Conservation (phyloP, 331 rosid genomes). For the Arachis monticola region DNA sequence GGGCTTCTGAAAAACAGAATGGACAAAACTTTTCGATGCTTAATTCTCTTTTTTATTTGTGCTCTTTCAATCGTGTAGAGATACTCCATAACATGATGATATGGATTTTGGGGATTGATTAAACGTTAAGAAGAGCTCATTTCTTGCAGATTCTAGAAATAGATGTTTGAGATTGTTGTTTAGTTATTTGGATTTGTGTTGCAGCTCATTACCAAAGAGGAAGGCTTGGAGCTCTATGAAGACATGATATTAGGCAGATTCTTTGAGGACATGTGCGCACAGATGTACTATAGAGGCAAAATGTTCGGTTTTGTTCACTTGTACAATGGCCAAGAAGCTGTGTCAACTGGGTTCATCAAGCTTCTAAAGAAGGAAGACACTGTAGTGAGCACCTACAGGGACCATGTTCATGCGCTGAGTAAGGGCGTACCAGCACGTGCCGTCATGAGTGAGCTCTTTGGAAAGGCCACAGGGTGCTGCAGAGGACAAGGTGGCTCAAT, state of each 20-base stretch:
- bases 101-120: background rate
- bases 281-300: conserved; percentile 94
- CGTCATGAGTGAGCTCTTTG: conserved; percentile 94
- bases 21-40: background rate
- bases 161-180: conserved; percentile 22
- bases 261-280: conserved; percentile 96
- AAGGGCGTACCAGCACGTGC: conserved; percentile 87
- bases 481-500: conserved; percentile 95
- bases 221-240: conserved; percentile 81
- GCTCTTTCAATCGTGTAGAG: conserved; percentile 6
- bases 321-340: conserved; percentile 98
- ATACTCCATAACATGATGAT: background rate
- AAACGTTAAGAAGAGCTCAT: background rate
- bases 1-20: conserved; percentile 8
- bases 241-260: conserved; percentile 89
- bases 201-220: conserved; percentile 85
- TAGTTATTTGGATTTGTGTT: conserved; percentile 29
- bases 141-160: conserved; percentile 19
- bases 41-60: background rate
- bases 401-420: conserved; percentile 89
- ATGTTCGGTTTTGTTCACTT: conserved; percentile 96
- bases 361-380: conserved; percentile 72
- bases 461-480: conserved; percentile 89
- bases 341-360: conserved; percentile 91
- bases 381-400: conserved; percentile 87